Evolutionary conservation across 352 stramenopile species (phyloP), one percentile per base, ranked within the genome.

Genomic region (Saprolegnia parasitica): DNA sequence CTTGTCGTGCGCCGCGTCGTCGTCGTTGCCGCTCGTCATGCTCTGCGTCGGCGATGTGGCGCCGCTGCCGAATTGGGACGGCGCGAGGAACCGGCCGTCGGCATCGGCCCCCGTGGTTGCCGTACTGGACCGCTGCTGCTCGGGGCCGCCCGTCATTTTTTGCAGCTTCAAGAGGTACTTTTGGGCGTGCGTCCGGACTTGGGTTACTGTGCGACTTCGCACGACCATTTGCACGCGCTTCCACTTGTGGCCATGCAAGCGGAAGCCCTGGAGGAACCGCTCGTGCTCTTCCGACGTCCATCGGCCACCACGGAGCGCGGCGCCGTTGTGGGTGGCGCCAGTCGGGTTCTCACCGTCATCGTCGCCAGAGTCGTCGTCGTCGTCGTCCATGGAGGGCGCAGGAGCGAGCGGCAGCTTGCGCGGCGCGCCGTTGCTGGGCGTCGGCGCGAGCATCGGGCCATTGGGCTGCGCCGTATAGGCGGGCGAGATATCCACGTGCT

Each of bases 101-200:
- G 35, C 13, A 37, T 21, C 35, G 11, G 54, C 11, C 3, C 54
- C 35, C 3, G 2, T 55, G 5, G 2, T 35, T 35, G 29, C 29
- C 2, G 29, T 35, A 2, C 2, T 29, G 24, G 52, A 40, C 24
- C 13, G 13, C 11, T 18, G 58, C 42, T 85, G 77, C 63, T 95
- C 90, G 68, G 90, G 90, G 67, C 92, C 86, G 3, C 79, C 85
- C 75, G 91, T 90, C 23, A 94, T 74, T 76, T 96, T 96, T 73
- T 87, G 86, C n/a, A 96, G 76, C 71, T 96, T 96, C 56, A 96
- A 81, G 64, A 96, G 49, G 65, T 96, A 94, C 65, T 96, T 96
- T 46, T 96, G 87, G 5, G 87, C 87, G 67, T 96, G 87, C 13
- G 87, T 96, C 52, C 87, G 86, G 26, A 96, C 87, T 78, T 96